phyloP scores from a whole-genome alignment of 345 rosid genomes.

The Schrenkiella parvula region DNA sequence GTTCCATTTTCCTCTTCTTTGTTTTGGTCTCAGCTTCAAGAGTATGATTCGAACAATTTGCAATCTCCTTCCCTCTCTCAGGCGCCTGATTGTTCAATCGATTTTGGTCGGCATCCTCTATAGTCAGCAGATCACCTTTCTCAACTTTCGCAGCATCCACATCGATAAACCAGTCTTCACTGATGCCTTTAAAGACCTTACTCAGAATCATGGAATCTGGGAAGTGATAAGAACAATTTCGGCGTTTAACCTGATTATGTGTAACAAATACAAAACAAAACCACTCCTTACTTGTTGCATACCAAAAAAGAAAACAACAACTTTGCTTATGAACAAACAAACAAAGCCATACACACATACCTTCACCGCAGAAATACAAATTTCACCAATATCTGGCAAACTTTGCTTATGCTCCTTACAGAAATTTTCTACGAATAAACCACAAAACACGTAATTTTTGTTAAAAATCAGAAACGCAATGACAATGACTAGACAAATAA shows the following conservation, averaged over 20 bases:
- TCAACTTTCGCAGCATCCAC: slow-evolving; percentile 41
- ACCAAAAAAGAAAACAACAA: background rate
- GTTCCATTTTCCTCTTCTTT: slow-evolving; percentile 1
- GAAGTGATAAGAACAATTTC: slow-evolving; percentile 41
- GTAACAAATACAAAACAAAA: background rate
- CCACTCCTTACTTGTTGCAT: background rate
- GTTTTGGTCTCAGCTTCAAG: slow-evolving; percentile 15
- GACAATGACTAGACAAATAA: background rate
- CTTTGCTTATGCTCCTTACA: background rate
- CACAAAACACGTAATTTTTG: background rate
- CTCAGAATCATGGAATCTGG: slow-evolving; percentile 43
- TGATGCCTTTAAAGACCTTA: slow-evolving; percentile 39
- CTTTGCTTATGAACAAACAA: too few relatives aligned
- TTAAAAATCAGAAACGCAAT: background rate
- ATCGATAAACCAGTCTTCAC: slow-evolving; percentile 40
- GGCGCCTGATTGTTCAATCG: background rate
- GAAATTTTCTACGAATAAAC: background rate
- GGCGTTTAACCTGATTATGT: slow-evolving; percentile 22
- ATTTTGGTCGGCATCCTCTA: slow-evolving; percentile 8
- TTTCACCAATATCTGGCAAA: background rate
- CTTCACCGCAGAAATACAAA: background rate
- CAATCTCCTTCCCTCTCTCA: slow-evolving; percentile 12
- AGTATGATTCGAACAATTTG: background rate
- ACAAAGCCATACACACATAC: background rate
- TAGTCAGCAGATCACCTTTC: background rate